A percentile compares a stretch with the other conserved stretches of the same genome.
Conservation (phyloP, 805 yeast genomes). For the Suhomyces emberorum region DNA sequence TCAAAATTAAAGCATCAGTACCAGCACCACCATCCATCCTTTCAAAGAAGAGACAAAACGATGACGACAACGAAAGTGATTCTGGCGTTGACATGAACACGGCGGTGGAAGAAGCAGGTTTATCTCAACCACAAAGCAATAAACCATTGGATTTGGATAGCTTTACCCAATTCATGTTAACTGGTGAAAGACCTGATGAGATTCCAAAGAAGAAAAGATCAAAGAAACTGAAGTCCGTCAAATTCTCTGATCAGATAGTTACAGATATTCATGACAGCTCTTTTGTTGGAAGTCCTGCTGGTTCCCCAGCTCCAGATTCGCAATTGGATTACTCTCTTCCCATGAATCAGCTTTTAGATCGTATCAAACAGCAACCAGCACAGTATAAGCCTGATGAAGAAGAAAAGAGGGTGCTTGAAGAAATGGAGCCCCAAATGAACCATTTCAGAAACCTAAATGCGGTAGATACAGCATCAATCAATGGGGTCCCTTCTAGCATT, state of each 20-base stretch:
- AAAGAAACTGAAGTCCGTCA: conserved; percentile 56
- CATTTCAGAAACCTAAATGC: conserved; percentile 64
- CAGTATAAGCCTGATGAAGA: conserved; percentile 41
- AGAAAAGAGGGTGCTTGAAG: conserved; percentile 68
- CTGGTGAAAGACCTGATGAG: conserved; percentile 69
- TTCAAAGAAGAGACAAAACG: conserved; percentile 53
- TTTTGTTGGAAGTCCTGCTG: conserved; percentile 16
- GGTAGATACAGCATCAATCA: conserved; percentile 72
- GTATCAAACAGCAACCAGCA: conserved; percentile 24
- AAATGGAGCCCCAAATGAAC: conserved; percentile 70
- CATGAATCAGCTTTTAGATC: conserved; percentile 67
- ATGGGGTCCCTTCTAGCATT: conserved; percentile 62
- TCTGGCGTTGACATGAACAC: not conserved
- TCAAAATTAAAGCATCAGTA: conserved; percentile 56
- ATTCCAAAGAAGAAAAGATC: conserved; percentile 36
- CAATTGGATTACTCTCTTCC: conserved; percentile 62
- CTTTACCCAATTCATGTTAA: conserved; percentile 77
- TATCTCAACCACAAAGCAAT: not conserved
- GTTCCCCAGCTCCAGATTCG: conserved; percentile 20
- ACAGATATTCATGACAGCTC: conserved; percentile 38
- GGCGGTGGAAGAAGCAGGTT: no score
- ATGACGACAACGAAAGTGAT: conserved; percentile 32
- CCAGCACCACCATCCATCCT: conserved; percentile 81
- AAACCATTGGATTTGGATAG: conserved; percentile 74
- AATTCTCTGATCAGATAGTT: conserved; percentile 66